Evolutionary conservation across 2,329 filamentous ascomycete species (phyloP), one percentile per base, ranked within the genome.

Genomic region (Cordyceps tenuipes): DNA sequence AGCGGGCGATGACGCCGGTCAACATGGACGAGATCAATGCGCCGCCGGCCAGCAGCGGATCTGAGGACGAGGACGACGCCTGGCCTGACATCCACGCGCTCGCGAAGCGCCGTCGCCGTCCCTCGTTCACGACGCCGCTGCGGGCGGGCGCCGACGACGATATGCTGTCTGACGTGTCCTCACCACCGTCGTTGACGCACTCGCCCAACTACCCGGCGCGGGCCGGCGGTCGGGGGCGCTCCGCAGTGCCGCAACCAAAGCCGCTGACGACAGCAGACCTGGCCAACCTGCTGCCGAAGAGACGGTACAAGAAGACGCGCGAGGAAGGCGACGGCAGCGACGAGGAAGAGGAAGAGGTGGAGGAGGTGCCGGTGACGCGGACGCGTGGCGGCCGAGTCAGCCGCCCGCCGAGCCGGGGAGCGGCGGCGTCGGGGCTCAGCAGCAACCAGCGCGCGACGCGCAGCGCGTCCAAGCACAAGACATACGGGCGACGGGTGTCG

Each of bases 151-250:
- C 26, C 5, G 59, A 60, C 49, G 71, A 76, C 62, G 57, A 47
- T 19, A 53, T 59, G 12, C 64, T 74, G n/a, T 84, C 81, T 0
- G 78, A 83, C 50, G 72, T 83, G 12, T 87, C 85, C 1, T 87
- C 84, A 2, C 85, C 84, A 0, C 85, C 85, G 0, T 87, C 85
- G 0, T 74, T 88, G 4, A 88, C 84, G 4, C 84, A 87, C 66
- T 88, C 85, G 0, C 85, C 85, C 36, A 86, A 87, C 65, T 79
- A 76, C 62, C 69, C 71, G 1, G 63, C 65, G 17, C 60, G 63
- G 68, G 43, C 56, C 1, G 29, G 29, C 62, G 52, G 63, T 10
- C 5, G 34, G 8, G 34, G 34, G 12, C 34, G 34, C 34, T 36
- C 34, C 34, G 12, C 34, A 10, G 34, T 36, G 12, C 21, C 29